Evolutionary conservation across 768 basidiomycete species (phyloP).

Genomic region (Hericium erinaceus): DNA sequence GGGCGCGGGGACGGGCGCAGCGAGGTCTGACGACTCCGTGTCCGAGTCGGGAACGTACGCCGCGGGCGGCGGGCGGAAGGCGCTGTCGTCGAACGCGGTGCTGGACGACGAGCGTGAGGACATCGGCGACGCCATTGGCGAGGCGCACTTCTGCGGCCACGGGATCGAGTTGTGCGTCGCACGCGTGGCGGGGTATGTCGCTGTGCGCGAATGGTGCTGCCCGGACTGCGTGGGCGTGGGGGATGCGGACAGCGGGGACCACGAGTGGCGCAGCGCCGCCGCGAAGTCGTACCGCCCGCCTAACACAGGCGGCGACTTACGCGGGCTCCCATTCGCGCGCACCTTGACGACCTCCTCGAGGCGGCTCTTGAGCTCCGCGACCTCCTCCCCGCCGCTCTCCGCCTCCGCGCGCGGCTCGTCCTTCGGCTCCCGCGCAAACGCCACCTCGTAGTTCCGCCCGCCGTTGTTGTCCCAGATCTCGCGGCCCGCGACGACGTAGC

Average conservation of each 20-base stretch:
- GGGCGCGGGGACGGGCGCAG: not conserved
- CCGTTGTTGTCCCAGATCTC: constrained; percentile 94
- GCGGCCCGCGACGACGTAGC: constrained; percentile 57
- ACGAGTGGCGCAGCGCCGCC: constrained; percentile 31
- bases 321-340: constrained; percentile 3
- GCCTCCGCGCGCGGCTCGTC: constrained; percentile 11
- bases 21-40: constrained; percentile 5
- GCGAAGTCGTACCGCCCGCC: constrained; percentile 52
- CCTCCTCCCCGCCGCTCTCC: constrained; percentile 26
- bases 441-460: constrained; percentile 69
- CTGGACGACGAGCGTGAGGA: not conserved
- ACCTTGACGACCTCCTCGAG: constrained; percentile 53
- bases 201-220: constrained; percentile 29
- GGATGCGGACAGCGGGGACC: constrained; percentile 28
- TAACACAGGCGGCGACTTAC: constrained; percentile 28
- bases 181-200: constrained; percentile 36
- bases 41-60: constrained; percentile 5
- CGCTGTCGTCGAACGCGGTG: not conserved
- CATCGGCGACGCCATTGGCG: not conserved
- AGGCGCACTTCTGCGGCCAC: constrained; percentile 20
- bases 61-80: too few relatives aligned
- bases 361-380: constrained; percentile 54
- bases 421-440: constrained; percentile 38
- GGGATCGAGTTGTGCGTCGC: constrained; percentile 29
- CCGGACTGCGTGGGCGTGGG: constrained; percentile 18